Evolutionary conservation across 1,284 basidiomycete species (phyloP).

Genomic region (Athelia sp.): DNA sequence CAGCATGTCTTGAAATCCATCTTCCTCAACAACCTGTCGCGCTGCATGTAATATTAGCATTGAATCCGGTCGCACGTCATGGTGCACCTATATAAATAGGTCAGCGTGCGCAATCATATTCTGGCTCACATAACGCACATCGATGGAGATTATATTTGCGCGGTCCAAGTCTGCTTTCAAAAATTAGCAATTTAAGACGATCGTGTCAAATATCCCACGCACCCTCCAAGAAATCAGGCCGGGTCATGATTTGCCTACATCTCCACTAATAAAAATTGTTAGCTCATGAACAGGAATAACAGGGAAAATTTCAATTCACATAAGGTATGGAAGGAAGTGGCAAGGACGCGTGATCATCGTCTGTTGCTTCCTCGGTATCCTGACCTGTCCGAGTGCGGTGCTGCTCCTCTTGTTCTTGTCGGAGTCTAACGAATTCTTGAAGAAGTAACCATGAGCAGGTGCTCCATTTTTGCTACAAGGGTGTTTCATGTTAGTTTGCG

Average conservation of each 20-base stretch:
- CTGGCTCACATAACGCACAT: slow-evolving; percentile 40
- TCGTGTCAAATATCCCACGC: slow-evolving; percentile 9
- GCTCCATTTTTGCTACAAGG: slow-evolving; percentile 72
- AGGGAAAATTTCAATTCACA: slow-evolving; percentile 29
- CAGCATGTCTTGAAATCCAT: slow-evolving; percentile 70
- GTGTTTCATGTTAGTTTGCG: slow-evolving; percentile 7
- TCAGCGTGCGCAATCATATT: no score
- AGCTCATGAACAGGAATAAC: slow-evolving; percentile 5
- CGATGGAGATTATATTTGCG: slow-evolving; percentile 71
- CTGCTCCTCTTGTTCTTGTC: slow-evolving; percentile 39
- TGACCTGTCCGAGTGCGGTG: slow-evolving; percentile 8
- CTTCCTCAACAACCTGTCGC: slow-evolving; percentile 60
- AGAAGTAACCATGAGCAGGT: slow-evolving; percentile 75
- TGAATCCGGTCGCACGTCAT: slow-evolving; percentile 77
- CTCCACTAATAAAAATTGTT: slow-evolving; percentile 37
- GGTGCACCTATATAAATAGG: slow-evolving; percentile 50
- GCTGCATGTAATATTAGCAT: slow-evolving; percentile 70
- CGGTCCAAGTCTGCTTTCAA: slow-evolving; percentile 48
- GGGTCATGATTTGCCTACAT: slow-evolving; percentile 76
- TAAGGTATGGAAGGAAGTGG: slow-evolving; percentile 60
- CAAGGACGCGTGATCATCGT: slow-evolving; percentile 32
- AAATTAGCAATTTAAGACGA: slow-evolving; percentile 1
- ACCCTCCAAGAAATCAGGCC: slow-evolving; percentile 78
- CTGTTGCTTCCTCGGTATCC: slow-evolving; percentile 30
- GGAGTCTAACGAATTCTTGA: slow-evolving; percentile 60